phyloP scores from a whole-genome alignment of 352 stramenopile genomes.

The Globisporangium paroecandrum region DNA sequence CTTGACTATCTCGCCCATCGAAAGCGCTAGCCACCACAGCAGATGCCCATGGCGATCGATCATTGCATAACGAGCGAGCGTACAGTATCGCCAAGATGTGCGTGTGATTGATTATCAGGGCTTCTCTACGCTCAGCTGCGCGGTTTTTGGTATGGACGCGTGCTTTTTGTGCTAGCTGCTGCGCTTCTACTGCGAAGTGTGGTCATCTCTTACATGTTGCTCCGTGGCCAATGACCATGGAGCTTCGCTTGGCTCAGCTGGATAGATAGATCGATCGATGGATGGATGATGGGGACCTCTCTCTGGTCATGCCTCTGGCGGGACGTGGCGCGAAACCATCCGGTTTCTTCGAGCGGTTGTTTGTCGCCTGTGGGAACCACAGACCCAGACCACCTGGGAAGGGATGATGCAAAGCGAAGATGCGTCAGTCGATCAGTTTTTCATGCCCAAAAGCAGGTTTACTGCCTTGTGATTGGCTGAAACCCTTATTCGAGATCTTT shows the following conservation, averaged over 20 bases:
- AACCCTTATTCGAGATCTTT: neutral
- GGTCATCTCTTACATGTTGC: neutral
- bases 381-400: neutral
- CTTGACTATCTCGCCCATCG: neutral
- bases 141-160: neutral
- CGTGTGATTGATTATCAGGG: neutral
- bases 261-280: neutral
- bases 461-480: constrained; percentile 4
- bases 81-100: neutral
- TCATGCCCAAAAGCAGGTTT: neutral
- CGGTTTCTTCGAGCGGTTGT: constrained; percentile 11
- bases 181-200: neutral
- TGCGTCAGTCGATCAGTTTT: neutral
- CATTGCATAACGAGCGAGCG: neutral
- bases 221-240: neutral
- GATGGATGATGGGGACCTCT: neutral
- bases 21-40: neutral
- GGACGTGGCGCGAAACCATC: constrained; percentile 9
- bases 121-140: neutral
- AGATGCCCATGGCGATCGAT: neutral
- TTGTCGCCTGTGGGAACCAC: neutral
- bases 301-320: neutral
- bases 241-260: neutral
- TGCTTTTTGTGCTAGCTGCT: neutral
- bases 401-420: constrained; percentile 4